These are phyloP conservation scores for Labyrinthula sp. DNA, from an alignment of 352 stramenopile genomes.

Conservation along the genomic window DNA sequence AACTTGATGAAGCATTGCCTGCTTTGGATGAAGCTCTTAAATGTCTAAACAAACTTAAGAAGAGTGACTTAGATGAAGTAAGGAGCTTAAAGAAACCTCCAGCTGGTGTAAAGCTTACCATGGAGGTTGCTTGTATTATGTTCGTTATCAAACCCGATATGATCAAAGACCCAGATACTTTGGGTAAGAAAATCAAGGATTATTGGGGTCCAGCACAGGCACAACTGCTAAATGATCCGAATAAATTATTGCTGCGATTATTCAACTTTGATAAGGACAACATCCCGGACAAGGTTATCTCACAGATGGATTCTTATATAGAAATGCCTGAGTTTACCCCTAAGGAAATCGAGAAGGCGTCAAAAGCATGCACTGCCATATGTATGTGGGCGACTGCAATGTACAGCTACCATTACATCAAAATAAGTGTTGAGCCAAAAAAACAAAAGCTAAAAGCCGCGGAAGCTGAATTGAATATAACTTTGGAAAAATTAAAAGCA, in stretches of 20 bases:
- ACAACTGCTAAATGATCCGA: slow-evolving; percentile 61
- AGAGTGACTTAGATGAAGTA: slow-evolving; percentile 76
- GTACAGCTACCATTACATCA: slow-evolving; percentile 80
- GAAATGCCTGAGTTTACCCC: slow-evolving; percentile 68
- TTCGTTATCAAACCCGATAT: slow-evolving; percentile 67
- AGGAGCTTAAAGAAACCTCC: slow-evolving; percentile 83
- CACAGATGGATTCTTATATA: slow-evolving; percentile 58
- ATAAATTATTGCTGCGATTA: slow-evolving; percentile 64
- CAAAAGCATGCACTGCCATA: slow-evolving; percentile 66
- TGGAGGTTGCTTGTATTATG: slow-evolving; percentile 84
- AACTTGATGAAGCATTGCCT: slow-evolving; percentile 71
- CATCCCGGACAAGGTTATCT: slow-evolving; percentile 59
- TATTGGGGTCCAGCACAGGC: slow-evolving; percentile 79
- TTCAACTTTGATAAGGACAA: slow-evolving; percentile 87
- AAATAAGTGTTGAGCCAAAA: slow-evolving; percentile 75
- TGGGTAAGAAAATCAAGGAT: slow-evolving; percentile 77
- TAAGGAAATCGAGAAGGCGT: slow-evolving; percentile 76
- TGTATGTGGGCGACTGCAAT: slow-evolving; percentile 85
- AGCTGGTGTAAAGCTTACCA: slow-evolving; percentile 72
- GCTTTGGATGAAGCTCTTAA: slow-evolving; percentile 67
- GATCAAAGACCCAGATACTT: slow-evolving; percentile 62
- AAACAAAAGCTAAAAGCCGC: slow-evolving; percentile 66
- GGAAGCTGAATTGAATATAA: slow-evolving; percentile 54
- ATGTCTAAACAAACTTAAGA: slow-evolving; percentile 71
- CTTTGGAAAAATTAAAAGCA: slow-evolving; percentile 57